Evolutionary conservation across 2,329 filamentous ascomycete species (phyloP), one percentile per base, ranked within the genome.

Genomic region (Cladosporium sp.): DNA sequence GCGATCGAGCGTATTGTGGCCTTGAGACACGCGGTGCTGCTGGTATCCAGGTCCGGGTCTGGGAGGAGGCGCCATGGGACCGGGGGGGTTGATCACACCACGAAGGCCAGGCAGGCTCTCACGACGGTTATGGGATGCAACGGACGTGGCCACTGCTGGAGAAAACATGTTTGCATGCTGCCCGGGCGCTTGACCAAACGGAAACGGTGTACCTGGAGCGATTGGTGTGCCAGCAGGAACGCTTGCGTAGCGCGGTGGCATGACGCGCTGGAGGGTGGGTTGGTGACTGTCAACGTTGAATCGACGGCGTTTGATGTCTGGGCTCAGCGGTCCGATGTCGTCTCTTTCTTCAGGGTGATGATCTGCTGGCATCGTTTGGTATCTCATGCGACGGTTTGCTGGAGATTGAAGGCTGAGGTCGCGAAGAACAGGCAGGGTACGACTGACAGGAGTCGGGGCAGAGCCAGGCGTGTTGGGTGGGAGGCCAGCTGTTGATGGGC

Each of bases 301-400:
- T 32, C 84, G 79, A 18, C 85, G 80, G 51, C 84, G 78, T 63
- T 88, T 87, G 22, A 70, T 67, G 47, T 86, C 83, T 8, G 76
- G 73, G 3, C 77, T 75, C 45, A 74, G 71, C 43, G 73, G 74
- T 15, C 66, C 61, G 11, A 74, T 67, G 45, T 73, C 68, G 17
- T 73, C 70, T 17, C 74, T 66, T 45, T 64, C 62, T 17, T 64
- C 62, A 17, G 37, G 41, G 32, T 60, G 55, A 19, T 60, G 56
- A 57, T 54, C 56, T 63, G 64, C 61, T 56, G 64, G 59, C 63
- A 64, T 61, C 51, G 47, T 64, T 43, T 51, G 42, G 24, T 51
- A 44, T n/a, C 50, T 42, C 51, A 55, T 50, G 13, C 59, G 58
- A 30, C 60, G 63, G 39, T 50, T 53, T 41, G 60, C 64, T 34